Percentiles rank a stretch among this genome's conserved stretches.
These are phyloP conservation scores for Glonium stellatum DNA, from an alignment of 495 filamentous ascomycete species.

Conservation along the genomic window DNA sequence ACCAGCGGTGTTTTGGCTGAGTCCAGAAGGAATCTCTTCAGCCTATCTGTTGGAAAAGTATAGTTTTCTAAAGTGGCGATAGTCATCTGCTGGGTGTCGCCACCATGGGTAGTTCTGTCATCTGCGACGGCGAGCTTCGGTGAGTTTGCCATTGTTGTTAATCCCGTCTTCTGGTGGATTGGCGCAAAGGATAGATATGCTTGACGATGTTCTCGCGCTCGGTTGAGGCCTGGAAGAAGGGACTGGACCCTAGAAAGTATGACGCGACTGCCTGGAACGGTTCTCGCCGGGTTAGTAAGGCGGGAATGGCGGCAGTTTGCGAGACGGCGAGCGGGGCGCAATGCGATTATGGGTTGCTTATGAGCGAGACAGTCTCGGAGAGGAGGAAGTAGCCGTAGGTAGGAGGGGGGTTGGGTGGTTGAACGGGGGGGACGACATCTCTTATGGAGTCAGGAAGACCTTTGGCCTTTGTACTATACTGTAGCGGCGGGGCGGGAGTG, in stretches of 20 bases:
- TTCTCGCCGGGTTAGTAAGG: neutral
- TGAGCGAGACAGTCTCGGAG: neutral
- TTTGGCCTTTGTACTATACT: too few relatives aligned
- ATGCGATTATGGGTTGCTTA: neutral
- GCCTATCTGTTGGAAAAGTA: slow-evolving; percentile 62
- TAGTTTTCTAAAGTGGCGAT: slow-evolving; percentile 47
- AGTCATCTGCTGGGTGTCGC: slow-evolving; percentile 10
- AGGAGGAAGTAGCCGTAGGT: neutral
- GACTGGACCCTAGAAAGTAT: neutral
- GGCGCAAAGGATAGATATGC: neutral
- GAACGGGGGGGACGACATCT: neutral
- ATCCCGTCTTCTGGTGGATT: neutral
- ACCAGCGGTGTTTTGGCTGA: slow-evolving; percentile 66
- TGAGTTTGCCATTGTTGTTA: neutral
- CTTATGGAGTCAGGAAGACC: neutral
- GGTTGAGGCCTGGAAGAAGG: neutral
- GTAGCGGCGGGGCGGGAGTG: too few relatives aligned
- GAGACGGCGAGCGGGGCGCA: neutral
- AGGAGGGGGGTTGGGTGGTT: neutral
- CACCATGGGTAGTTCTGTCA: neutral
- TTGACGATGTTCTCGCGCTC: neutral
- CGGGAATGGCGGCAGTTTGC: neutral
- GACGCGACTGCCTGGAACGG: neutral
- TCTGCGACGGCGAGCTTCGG: neutral
- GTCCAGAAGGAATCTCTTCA: slow-evolving; percentile 62